Conservation (phyloP, 805 yeast species). For the Candida hispaniensis region DNA sequence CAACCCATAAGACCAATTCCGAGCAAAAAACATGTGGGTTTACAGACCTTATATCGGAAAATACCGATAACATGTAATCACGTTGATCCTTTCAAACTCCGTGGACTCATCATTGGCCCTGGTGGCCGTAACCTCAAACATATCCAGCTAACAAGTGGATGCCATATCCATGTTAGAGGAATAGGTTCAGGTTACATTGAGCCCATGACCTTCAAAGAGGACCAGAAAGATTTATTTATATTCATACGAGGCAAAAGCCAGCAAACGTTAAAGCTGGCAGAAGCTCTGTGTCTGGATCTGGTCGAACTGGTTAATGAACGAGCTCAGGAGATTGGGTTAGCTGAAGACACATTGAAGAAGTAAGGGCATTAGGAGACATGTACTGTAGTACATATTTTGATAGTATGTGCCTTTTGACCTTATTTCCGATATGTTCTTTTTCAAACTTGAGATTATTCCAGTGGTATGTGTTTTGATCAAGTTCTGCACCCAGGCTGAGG, state of each 20-base stretch:
- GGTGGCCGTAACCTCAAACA: slow-evolving; percentile 31
- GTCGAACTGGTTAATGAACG: slow-evolving; percentile 24
- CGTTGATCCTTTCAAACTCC: slow-evolving; percentile 24
- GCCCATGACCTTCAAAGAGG: slow-evolving; percentile 25
- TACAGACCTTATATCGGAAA: slow-evolving; percentile 6
- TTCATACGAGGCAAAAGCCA: slow-evolving; percentile 24
- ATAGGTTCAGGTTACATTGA: slow-evolving; percentile 30
- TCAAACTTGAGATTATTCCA: too few species aligned
- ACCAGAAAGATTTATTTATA: slow-evolving; percentile 27
- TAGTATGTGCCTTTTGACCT: too few species aligned
- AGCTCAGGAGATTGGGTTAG: too few species aligned
- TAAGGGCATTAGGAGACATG: too few species aligned
- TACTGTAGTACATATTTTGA: too few species aligned
- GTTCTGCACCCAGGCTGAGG: too few species aligned
- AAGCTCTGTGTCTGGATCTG: slow-evolving; percentile 24
- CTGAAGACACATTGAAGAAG: too few species aligned
- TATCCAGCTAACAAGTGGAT: slow-evolving; percentile 27
- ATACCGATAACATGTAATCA: slow-evolving; percentile 16
- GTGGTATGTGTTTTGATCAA: too few species aligned
- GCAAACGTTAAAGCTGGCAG: slow-evolving; percentile 23
- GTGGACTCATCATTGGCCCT: slow-evolving; percentile 30
- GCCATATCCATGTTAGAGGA: slow-evolving; percentile 30
- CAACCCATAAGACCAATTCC: slow-evolving; percentile 11
- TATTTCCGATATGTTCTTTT: too few species aligned
- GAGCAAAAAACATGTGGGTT: slow-evolving; percentile 1